Conservation (phyloP, 352 stramenopile genomes). For the Phytophthora macrochlamydospora region DNA sequence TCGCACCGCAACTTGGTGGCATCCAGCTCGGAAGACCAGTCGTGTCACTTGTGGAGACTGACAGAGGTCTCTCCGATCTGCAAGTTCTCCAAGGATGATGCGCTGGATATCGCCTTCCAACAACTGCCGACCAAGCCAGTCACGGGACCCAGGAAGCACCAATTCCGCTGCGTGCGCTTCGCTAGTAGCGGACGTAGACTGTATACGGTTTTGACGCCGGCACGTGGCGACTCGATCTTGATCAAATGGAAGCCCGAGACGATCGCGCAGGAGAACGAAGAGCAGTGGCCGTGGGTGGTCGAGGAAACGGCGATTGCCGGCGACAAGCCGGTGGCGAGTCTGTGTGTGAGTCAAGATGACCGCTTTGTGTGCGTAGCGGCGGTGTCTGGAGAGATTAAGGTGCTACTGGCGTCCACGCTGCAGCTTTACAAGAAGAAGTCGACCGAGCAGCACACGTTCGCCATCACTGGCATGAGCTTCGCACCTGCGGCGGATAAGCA, state of each 20-base stretch:
- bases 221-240: constrained; percentile 77
- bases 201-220: constrained; percentile 78
- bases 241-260: constrained; percentile 83
- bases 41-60: constrained; percentile 82
- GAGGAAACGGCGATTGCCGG: constrained; percentile 57
- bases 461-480: constrained; percentile 86
- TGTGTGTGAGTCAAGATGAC: constrained; percentile 79
- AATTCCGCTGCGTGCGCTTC: constrained; percentile 85
- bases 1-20: constrained; percentile 82
- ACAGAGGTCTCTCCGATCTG: constrained; percentile 67
- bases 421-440: constrained; percentile 60
- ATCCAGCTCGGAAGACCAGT: constrained; percentile 79
- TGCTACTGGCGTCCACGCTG: constrained; percentile 57
- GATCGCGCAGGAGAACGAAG: constrained; percentile 65
- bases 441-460: constrained; percentile 73
- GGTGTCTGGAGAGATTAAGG: constrained; percentile 74
- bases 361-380: constrained; percentile 71
- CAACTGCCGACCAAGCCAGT: constrained; percentile 49
- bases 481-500: constrained; percentile 39
- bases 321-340: constrained; percentile 75
- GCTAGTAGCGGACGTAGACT: constrained; percentile 66
- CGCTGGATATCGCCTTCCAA: constrained; percentile 65
- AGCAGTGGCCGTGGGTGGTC: constrained; percentile 77
- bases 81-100: constrained; percentile 81
- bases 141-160: constrained; percentile 60